phyloP scores from a whole-genome alignment of 2,329 filamentous ascomycete genomes.

The Fusarium beomiforme region DNA sequence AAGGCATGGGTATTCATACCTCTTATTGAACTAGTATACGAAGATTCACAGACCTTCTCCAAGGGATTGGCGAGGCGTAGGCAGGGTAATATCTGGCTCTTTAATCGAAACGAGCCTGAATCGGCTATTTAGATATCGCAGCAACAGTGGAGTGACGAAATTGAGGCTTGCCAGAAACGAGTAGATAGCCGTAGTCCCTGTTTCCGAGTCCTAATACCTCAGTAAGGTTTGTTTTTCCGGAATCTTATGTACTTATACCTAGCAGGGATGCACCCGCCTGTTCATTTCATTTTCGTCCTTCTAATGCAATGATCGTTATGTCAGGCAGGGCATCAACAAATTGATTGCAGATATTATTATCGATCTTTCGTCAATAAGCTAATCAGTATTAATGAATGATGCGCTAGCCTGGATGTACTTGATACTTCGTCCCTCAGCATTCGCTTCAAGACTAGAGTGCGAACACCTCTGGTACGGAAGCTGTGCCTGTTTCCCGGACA shows the following conservation, averaged over 20 bases:
- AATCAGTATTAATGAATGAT: neutral
- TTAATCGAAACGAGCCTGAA: neutral
- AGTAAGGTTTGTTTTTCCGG: neutral
- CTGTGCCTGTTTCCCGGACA: neutral
- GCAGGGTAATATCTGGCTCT: neutral
- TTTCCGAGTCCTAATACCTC: neutral
- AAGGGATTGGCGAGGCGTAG: neutral
- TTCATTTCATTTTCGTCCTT: neutral
- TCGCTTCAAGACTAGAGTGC: neutral
- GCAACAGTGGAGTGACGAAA: neutral
- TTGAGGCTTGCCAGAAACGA: neutral
- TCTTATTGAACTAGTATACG: neutral
- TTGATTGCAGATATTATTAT: neutral
- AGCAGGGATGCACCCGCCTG: neutral
- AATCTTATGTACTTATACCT: neutral
- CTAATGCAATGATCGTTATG: neutral
- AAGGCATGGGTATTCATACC: too few species aligned
- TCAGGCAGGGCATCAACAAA: neutral
- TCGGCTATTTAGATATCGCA: neutral
- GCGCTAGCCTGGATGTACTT: neutral
- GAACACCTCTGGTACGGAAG: neutral
- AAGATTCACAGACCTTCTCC: neutral
- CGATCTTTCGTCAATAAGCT: neutral
- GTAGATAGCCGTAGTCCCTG: neutral
- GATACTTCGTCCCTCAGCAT: neutral